Percentiles rank a stretch among this genome's conserved stretches.
These are phyloP conservation scores for Mortierella sp. DNA, from an alignment of 371 early-diverging fungal genomes.

Conservation along the genomic window DNA sequence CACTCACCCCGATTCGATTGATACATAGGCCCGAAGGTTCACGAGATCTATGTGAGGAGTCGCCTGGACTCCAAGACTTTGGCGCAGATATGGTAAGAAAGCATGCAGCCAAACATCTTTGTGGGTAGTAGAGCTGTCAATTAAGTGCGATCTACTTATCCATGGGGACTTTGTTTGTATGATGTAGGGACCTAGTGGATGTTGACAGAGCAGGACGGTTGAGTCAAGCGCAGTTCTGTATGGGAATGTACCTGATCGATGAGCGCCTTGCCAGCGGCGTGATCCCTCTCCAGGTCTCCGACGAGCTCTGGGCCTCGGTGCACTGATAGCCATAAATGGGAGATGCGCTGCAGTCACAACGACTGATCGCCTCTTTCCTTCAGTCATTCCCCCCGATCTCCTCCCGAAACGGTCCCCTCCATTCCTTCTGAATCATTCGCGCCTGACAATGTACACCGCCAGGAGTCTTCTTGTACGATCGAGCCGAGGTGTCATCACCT, in stretches of 20 bases:
- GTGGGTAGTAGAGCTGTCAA: too few species aligned
- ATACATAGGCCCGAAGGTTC: constrained; percentile 32
- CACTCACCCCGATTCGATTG: too few species aligned
- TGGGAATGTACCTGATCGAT: constrained; percentile 50
- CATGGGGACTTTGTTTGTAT: too few species aligned
- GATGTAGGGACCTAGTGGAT: constrained; percentile 42
- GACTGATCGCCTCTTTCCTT: neutral
- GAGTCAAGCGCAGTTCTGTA: constrained; percentile 46
- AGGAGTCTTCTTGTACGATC: constrained; percentile 13
- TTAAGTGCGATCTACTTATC: too few species aligned
- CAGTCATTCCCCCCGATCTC: neutral
- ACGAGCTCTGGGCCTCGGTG: constrained; percentile 48
- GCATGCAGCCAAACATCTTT: too few species aligned
- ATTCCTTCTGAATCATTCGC: neutral
- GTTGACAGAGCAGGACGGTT: constrained; percentile 37
- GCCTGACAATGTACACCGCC: constrained; percentile 5
- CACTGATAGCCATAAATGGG: constrained; percentile 3
- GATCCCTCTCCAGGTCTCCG: constrained; percentile 47
- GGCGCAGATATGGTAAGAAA: constrained; percentile 47
- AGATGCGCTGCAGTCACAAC: neutral
- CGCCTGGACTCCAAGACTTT: constrained; percentile 48
- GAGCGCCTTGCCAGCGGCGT: constrained; percentile 45
- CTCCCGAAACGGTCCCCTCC: neutral
- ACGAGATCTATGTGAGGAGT: constrained; percentile 41
- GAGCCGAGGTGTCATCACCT: neutral